These are phyloP conservation scores for Scheffersomyces lignosus DNA, from an alignment of 805 yeast genomes.

Conservation along the genomic window DNA sequence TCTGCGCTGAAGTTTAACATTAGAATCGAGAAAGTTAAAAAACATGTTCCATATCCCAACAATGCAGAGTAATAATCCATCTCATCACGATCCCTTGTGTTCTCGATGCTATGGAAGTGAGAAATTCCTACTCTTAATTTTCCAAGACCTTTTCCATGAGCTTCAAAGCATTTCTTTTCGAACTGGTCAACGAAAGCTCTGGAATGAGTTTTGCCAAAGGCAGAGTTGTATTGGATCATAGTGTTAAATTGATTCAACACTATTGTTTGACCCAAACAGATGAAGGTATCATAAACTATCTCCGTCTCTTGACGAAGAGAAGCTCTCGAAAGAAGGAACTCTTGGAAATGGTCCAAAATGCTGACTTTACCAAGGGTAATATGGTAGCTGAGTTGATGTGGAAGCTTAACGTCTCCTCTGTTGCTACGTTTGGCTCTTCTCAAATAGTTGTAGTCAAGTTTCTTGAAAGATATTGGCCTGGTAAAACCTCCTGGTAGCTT, in stretches of 20 bases:
- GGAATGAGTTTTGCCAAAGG: not conserved
- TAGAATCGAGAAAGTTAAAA: conserved; percentile 3
- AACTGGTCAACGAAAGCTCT: conserved; percentile 4
- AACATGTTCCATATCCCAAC: conserved; percentile 5
- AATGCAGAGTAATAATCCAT: not conserved
- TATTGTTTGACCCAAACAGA: conserved; percentile 17
- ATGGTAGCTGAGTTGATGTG: conserved; percentile 6
- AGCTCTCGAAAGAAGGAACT: conserved; percentile 4
- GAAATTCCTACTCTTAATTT: conserved; percentile 5
- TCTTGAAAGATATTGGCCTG: conserved; percentile 6
- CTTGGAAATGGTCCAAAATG: conserved; percentile 9
- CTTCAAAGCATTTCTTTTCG: conserved; percentile 13
- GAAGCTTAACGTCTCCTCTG: too few species aligned
- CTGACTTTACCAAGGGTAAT: conserved; percentile 6
- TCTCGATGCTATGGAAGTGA: not conserved
- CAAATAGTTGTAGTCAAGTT: conserved; percentile 1
- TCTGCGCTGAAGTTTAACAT: conserved; percentile 12
- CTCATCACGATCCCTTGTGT: not conserved
- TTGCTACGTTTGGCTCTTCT: too few species aligned
- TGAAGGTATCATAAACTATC: conserved; percentile 11
- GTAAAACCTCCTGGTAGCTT: conserved; percentile 6
- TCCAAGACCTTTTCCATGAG: conserved; percentile 10
- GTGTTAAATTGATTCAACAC: conserved; percentile 12
- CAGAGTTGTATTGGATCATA: not conserved
- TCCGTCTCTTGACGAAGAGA: not conserved